These are phyloP conservation scores for Populus hybrid DNA, from an alignment of 441 rosid species.

Conservation along the genomic window DNA sequence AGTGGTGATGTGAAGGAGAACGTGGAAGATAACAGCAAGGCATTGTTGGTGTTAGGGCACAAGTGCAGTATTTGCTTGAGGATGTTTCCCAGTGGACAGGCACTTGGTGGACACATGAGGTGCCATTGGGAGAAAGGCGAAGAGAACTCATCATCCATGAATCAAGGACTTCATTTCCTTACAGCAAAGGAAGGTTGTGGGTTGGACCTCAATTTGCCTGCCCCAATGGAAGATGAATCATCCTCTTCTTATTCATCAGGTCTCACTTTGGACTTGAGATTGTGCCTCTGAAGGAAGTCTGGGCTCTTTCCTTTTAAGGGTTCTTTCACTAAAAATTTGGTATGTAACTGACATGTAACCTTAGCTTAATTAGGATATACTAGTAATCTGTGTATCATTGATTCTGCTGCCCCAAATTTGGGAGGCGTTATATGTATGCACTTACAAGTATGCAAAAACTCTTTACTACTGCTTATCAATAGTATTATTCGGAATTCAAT, in stretches of 20 bases:
- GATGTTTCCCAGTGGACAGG: slow-evolving; percentile 78
- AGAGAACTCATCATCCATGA: slow-evolving; percentile 20
- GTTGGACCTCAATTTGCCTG: slow-evolving; percentile 71
- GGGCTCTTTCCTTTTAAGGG: neutral
- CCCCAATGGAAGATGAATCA: slow-evolving; percentile 41
- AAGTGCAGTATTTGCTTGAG: slow-evolving; percentile 63
- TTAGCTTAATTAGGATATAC: neutral
- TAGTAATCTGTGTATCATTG: neutral
- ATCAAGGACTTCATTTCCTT: slow-evolving; percentile 15
- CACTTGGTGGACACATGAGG: slow-evolving; percentile 89
- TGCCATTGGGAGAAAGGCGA: slow-evolving; percentile 78
- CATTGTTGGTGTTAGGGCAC: slow-evolving; percentile 38
- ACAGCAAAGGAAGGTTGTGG: slow-evolving; percentile 17
- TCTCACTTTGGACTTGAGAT: slow-evolving; percentile 66
- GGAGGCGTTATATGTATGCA: neutral
- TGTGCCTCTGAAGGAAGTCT: slow-evolving; percentile 45
- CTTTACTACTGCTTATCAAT: neutral
- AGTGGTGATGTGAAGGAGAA: slow-evolving; percentile 12
- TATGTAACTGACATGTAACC: neutral
- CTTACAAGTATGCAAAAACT: neutral
- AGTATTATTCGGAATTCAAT: too few species aligned
- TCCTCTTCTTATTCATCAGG: slow-evolving; percentile 36
- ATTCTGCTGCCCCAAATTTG: neutral
- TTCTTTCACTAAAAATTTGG: neutral
- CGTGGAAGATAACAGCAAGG: slow-evolving; percentile 22